Percentiles rank a stretch among this genome's conserved stretches.
These are phyloP conservation scores for Pseudocercospora ulei DNA, from an alignment of 2,329 filamentous ascomycete species.

Conservation along the genomic window DNA sequence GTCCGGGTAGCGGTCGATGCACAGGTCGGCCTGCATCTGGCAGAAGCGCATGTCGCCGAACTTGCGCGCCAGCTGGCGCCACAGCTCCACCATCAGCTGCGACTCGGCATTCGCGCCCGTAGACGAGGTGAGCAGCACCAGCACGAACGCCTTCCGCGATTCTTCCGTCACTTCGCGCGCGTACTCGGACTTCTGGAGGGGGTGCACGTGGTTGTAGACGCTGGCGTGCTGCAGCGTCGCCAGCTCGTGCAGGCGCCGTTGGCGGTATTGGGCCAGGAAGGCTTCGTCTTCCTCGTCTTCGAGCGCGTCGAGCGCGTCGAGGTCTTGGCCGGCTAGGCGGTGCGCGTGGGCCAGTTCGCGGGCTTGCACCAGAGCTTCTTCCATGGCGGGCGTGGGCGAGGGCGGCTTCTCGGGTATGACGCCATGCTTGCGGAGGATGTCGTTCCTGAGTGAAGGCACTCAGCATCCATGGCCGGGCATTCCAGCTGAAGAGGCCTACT, in stretches of 20 bases:
- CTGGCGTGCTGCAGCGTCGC: slow-evolving; percentile 63
- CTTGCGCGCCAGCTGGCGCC: slow-evolving; percentile 70
- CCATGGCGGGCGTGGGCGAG: slow-evolving; percentile 88
- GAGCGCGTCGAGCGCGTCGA: slow-evolving; percentile 85
- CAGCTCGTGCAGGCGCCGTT: slow-evolving; percentile 79
- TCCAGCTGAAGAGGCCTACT: slow-evolving; percentile 4
- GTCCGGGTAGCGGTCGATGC: slow-evolving; percentile 94
- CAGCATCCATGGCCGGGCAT: slow-evolving; percentile 14
- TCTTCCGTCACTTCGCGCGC: slow-evolving; percentile 83
- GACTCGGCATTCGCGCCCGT: slow-evolving; percentile 76
- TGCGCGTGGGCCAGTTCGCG: slow-evolving; percentile 80
- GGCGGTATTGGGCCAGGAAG: slow-evolving; percentile 76
- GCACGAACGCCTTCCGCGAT: slow-evolving; percentile 55
- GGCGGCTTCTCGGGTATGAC: slow-evolving; percentile 96
- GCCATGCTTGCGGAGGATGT: slow-evolving; percentile 92
- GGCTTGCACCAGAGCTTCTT: slow-evolving; percentile 83
- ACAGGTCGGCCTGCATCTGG: slow-evolving; percentile 82
- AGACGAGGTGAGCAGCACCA: slow-evolving; percentile 75
- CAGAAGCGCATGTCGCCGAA: slow-evolving; percentile 97
- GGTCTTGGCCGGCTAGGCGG: slow-evolving; percentile 80
- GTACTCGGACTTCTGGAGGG: slow-evolving; percentile 89
- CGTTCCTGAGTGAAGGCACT: slow-evolving; percentile 58
- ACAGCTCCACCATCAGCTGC: slow-evolving; percentile 70
- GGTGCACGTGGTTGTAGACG: slow-evolving; percentile 82
- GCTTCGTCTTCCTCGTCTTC: slow-evolving; percentile 93